phyloP scores from a whole-genome alignment of 306 rosid species.

The Ochetophila trinervis region DNA sequence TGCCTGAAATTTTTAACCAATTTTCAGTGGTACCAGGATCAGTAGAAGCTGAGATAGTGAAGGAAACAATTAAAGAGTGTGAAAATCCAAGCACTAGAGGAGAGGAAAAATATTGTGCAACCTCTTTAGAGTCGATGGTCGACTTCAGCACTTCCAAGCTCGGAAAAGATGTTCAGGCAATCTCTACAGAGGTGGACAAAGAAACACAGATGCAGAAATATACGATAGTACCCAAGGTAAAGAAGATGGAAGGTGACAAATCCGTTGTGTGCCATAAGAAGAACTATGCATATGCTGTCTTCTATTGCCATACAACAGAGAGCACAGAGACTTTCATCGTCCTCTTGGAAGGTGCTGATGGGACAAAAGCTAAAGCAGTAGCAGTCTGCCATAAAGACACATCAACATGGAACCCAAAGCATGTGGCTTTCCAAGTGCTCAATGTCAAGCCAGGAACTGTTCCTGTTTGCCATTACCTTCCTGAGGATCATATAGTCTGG shows the following conservation, averaged over 20 bases:
- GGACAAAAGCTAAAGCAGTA: slow-evolving; percentile 53
- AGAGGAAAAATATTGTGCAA: slow-evolving; percentile 77
- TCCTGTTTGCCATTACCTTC: slow-evolving; percentile 84
- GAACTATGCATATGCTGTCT: slow-evolving; percentile 66
- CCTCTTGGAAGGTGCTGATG: slow-evolving; percentile 49
- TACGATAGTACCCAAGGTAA: slow-evolving; percentile 35
- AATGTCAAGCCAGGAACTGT: slow-evolving; percentile 74
- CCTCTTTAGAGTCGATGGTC: slow-evolving; percentile 82
- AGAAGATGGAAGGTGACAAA: slow-evolving; percentile 36
- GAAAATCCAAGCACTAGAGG: slow-evolving; percentile 40
- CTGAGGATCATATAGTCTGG: slow-evolving; percentile 82
- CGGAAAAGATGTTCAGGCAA: slow-evolving; percentile 42
- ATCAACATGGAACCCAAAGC: slow-evolving; percentile 77
- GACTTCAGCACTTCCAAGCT: slow-evolving; percentile 69
- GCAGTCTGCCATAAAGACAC: slow-evolving; percentile 79
- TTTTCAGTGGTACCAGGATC: slow-evolving; percentile 46
- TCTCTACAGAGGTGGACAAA: slow-evolving; percentile 56
- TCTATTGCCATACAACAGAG: slow-evolving; percentile 62
- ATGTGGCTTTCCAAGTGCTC: slow-evolving; percentile 73
- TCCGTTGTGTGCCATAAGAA: slow-evolving; percentile 71
- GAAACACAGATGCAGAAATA: slow-evolving; percentile 42
- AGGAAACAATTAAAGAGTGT: slow-evolving; percentile 53
- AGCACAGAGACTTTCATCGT: slow-evolving; percentile 42
- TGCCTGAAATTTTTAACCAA: slow-evolving; percentile 28
- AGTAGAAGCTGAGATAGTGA: slow-evolving; percentile 37